Evolutionary conservation across 2,329 filamentous ascomycete species (phyloP), one percentile per base, ranked within the genome.

Genomic region (Ramularia endophylla): DNA sequence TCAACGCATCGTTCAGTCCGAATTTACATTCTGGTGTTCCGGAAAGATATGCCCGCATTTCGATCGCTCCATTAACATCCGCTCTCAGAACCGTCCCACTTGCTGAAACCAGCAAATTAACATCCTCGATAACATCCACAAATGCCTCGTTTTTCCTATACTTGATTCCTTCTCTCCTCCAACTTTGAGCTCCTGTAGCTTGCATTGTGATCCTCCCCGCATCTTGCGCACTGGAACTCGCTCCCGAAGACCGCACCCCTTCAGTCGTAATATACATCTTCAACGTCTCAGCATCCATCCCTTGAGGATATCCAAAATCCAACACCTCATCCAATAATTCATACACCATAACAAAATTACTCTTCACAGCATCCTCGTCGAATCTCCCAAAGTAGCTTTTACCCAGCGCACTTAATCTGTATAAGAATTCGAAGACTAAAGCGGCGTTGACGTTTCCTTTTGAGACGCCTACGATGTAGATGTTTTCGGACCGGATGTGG

Each of bases 261-360:
- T 98, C 92, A 27, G 92, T 98, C 31, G 94, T 98, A 61, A 98
- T 98, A 74, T 98, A 98, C 90, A 97, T 97, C 70, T 98, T 98
- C 57, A 98, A 74, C 12, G 92, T 97, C 65, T 98, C 92, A 40
- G 90, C 95, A 69, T 98, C 92, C 49, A 92, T 98, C 65, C 97
- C 97, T 65, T 98, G 92, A 25, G 92, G 92, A 64, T 98, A 98
- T 49, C 92, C 92, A 67, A 98, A 98, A 68, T 98, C 92, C 63
- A 98, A 81, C 60, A 98, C 95, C 70, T 98, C 92, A 66, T 98
- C 92, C 41, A 98, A 71, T 43, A 98, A 77, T 74, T 98, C 92
- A 67, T 98, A 98, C 28, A 98, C 88, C 53, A 98, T 74, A 51
- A 98, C 92, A 70, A 98, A 98, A 72, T 98, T 98, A 71, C 95